These are phyloP conservation scores for Spathaspora hagerdaliae DNA, from an alignment of 805 yeast genomes.

Conservation along the genomic window DNA sequence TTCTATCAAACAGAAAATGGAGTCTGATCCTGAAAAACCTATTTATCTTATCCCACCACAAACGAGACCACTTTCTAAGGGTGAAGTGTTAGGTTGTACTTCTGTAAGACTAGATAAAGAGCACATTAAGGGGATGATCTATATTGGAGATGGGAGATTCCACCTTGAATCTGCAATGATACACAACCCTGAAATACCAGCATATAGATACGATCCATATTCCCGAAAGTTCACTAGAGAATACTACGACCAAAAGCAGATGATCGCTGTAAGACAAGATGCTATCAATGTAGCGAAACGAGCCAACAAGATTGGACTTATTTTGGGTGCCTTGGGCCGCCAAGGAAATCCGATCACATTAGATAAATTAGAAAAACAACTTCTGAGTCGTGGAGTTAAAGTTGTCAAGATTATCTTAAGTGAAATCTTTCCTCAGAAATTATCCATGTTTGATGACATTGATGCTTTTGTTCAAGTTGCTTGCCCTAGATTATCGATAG, in stretches of 20 bases:
- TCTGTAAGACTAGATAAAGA: slow-evolving; percentile 71
- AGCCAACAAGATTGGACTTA: slow-evolving; percentile 72
- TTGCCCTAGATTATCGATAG: slow-evolving; percentile 92
- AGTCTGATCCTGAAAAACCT: slow-evolving; percentile 43
- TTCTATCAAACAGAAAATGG: slow-evolving; percentile 60
- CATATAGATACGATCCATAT: slow-evolving; percentile 93
- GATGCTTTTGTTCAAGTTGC: slow-evolving; percentile 98
- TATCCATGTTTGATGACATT: slow-evolving; percentile 87
- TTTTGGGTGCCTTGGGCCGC: slow-evolving; percentile 90
- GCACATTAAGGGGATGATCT: slow-evolving; percentile 75
- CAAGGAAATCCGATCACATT: slow-evolving; percentile 87
- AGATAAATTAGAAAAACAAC: slow-evolving; percentile 54
- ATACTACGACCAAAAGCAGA: slow-evolving; percentile 79
- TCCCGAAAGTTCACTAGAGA: slow-evolving; percentile 87
- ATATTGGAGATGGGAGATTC: slow-evolving; percentile 94
- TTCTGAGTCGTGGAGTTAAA: slow-evolving; percentile 53
- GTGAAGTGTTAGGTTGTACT: slow-evolving; percentile 95
- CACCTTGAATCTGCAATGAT: slow-evolving; percentile 96
- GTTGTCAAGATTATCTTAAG: slow-evolving; percentile 82
- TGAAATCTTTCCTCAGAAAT: slow-evolving; percentile 89
- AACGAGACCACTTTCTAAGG: slow-evolving; percentile 86
- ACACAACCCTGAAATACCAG: slow-evolving; percentile 90
- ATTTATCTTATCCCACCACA: slow-evolving; percentile 81
- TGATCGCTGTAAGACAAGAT: slow-evolving; percentile 66
- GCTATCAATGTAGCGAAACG: slow-evolving; percentile 63